Percentiles rank a stretch among this genome's conserved stretches.
phyloP scores from a whole-genome alignment of 1,284 basidiomycete species.

The Stygiomarasmius scandens region DNA sequence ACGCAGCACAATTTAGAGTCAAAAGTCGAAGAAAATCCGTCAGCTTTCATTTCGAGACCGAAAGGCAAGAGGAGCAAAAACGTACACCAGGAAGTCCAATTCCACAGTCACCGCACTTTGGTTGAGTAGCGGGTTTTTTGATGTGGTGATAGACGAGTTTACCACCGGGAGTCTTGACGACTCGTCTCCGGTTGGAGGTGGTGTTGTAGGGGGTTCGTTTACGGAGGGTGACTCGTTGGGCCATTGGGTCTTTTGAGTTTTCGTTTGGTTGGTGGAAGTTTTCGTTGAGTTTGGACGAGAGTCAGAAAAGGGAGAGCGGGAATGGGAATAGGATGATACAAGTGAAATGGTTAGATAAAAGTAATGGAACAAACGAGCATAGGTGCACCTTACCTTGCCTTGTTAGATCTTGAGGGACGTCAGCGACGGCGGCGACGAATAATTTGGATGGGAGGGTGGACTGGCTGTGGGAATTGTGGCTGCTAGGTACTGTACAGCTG shows the following conservation, averaged over 20 bases:
- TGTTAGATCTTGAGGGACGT: conserved; percentile 7
- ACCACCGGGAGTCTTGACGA: conserved; percentile 97
- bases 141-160: conserved; percentile 91
- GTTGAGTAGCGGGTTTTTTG: conserved; percentile 84
- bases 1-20: no score
- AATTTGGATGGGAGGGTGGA: neutral
- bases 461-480: conserved; percentile 2
- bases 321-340: no score
- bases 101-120: conserved; percentile 98
- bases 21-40: neutral
- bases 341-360: no score
- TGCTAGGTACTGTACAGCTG: conserved; percentile 1
- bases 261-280: no score
- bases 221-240: conserved; percentile 99
- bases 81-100: conserved; percentile 88
- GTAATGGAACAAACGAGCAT: conserved; percentile 15
- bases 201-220: conserved; percentile 99
- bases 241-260: conserved; percentile 60
- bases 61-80: conserved; percentile 22
- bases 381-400: conserved; percentile 10
- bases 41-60: neutral
- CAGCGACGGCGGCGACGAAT: neutral
- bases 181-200: conserved; percentile 91
- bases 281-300: conserved; percentile 24
- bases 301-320: no score